Base-by-base conservation (phyloP, 129 eudicot genomes). In the Rutidosis leptorrhynchoides region DNA sequence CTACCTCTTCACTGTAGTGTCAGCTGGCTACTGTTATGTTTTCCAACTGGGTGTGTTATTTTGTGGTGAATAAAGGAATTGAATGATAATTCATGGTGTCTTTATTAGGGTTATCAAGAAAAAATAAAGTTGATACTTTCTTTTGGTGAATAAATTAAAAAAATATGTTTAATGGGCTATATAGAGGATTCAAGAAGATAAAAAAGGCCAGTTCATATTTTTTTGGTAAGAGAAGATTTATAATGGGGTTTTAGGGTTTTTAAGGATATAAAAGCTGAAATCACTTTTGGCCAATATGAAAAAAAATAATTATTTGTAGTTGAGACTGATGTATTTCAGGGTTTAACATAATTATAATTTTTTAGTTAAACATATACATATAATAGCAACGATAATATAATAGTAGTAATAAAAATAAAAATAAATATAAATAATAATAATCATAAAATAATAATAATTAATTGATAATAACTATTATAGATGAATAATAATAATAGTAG, bases 1-100 rank as follows among this genome's bases (percentile, higher is more conserved):
- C 74, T 67, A 69, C 63, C 79, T 60, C 37, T 68, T 68, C 74
- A 75, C 74, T 68, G 74, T 68, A 75, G 63, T 75, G 74, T 61
- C 80, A 75, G 74, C 25, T 67, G 14, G 1, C 42, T 49, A 68
- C 74, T 75, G 66, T 68, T 75, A 58, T 68, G 80, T 68, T 64
- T 68, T 68, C 60, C 69, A 68, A 75, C 64, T 75, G 74, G 49
- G 19, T 65, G 58, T 33, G 58, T 43, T 48, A 48, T 48, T 48
- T 42, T 42, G 59, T 75, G 69, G 61, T 68, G 70, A 67, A 62
- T 75, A 54, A 58, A 74, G 29, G 54, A 49, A n/a, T 26, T 22
- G 54, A 49, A n/a, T 26, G 59, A 56, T 45, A 58, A 59, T 60
- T 58, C 49, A 67, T 74, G 68, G 26, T 57, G 28, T 30, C 45